These are phyloP conservation scores for Sporobolomyces phaffii DNA, from an alignment of 768 basidiomycete species.

Conservation along the genomic window DNA sequence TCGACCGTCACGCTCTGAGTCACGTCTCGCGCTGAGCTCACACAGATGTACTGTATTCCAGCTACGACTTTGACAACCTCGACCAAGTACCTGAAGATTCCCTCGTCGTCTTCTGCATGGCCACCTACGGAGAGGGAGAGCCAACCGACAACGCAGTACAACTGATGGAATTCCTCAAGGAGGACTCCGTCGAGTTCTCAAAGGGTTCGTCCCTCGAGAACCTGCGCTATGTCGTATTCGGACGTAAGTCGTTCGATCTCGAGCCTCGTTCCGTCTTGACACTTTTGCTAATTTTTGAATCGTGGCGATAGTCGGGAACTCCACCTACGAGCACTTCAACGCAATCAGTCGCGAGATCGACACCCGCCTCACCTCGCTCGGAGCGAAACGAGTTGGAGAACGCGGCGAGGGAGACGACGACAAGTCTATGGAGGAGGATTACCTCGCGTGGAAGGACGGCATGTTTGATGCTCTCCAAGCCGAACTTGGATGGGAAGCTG, in stretches of 20 bases:
- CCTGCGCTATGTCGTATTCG: conserved; percentile 90
- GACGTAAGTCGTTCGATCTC: conserved; percentile 50
- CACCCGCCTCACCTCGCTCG: conserved; percentile 64
- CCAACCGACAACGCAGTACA: conserved; percentile 96
- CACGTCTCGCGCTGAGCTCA: not conserved
- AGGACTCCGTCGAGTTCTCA: conserved; percentile 79
- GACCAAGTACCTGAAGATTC: conserved; percentile 82
- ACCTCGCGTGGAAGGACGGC: conserved; percentile 95
- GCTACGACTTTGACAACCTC: conserved; percentile 91
- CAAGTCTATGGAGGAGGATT: conserved; percentile 99
- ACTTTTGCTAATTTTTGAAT: not conserved
- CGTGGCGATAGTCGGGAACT: conserved; percentile 51
- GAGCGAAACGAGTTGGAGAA: conserved; percentile 75
- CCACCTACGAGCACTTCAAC: conserved; percentile 95
- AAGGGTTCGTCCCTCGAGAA: conserved; percentile 68
- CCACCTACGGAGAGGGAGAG: conserved; percentile 97
- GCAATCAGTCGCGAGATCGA: conserved; percentile 78
- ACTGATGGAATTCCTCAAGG: conserved; percentile 84
- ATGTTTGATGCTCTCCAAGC: conserved; percentile 91
- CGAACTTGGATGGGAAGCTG: conserved; percentile 83
- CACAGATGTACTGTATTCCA: not conserved
- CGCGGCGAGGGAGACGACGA: conserved; percentile 97
- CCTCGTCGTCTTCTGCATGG: conserved; percentile 89
- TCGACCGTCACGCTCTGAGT: not conserved
- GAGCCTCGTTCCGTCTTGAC: not conserved